Evolutionary conservation across 768 basidiomycete genomes (phyloP).

Genomic region (Pleurotus cornucopiae): DNA sequence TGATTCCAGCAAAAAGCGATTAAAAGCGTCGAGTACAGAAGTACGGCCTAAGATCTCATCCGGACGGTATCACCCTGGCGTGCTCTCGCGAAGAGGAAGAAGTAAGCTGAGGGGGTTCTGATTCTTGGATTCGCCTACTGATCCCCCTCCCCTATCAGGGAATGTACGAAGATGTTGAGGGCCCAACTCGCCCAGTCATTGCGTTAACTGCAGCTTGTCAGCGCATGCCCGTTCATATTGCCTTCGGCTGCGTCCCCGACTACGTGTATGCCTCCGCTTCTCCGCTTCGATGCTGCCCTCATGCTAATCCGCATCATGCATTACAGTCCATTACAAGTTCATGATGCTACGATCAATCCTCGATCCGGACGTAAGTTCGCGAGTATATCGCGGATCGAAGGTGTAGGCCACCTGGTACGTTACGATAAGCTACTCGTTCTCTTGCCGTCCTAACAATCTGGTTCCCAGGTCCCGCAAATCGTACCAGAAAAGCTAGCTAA

Average conservation of each 20-base stretch:
- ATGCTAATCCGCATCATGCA: background rate
- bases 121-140: constrained; percentile 8
- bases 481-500: constrained; percentile 11
- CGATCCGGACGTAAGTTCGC: constrained; percentile 30
- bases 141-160: constrained; percentile 28
- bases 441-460: no score
- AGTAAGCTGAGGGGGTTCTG: constrained; percentile 28
- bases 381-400: constrained; percentile 21
- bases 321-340: constrained; percentile 29
- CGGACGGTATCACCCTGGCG: constrained; percentile 43
- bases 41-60: constrained; percentile 39
- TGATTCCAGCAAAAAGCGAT: background rate
- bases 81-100: constrained; percentile 63
- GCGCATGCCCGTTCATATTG: constrained; percentile 45
- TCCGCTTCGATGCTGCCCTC: background rate
- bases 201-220: constrained; percentile 37
- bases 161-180: constrained; percentile 61
- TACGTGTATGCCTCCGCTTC: constrained; percentile 41
- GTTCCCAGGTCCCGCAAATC: constrained; percentile 12
- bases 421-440: no score
- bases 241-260: constrained; percentile 48
- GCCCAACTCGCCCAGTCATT: constrained; percentile 47
- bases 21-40: constrained; percentile 24
- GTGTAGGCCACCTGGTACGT: constrained; percentile 29
- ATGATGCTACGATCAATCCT: constrained; percentile 29